Conservation (phyloP, 495 filamentous ascomycete species). For the Penicillium pulvis region DNA sequence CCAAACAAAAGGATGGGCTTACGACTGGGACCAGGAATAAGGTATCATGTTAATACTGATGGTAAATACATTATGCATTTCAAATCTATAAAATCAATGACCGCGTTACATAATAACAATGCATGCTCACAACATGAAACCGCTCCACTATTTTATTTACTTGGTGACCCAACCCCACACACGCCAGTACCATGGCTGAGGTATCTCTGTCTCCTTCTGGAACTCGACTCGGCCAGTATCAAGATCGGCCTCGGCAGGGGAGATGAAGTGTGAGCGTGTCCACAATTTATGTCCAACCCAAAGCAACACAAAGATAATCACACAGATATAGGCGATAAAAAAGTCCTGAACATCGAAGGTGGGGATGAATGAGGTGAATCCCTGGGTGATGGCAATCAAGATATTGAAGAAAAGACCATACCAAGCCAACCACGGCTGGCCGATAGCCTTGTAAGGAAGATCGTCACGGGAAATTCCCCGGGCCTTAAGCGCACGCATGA, state of each 20-base stretch:
- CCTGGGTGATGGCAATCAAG: constrained; percentile 60
- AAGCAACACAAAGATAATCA: constrained; percentile 55
- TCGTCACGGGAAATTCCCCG: constrained; percentile 50
- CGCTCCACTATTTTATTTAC: constrained; percentile 1
- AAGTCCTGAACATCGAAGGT: constrained; percentile 52
- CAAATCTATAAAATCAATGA: not conserved
- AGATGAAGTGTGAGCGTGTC: constrained; percentile 34
- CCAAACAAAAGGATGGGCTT: not conserved
- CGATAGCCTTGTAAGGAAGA: constrained; percentile 51
- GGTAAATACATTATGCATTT: constrained; percentile 1
- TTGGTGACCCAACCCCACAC: constrained; percentile 31
- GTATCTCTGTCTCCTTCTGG: constrained; percentile 29
- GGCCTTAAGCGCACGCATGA: constrained; percentile 54
- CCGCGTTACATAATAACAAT: not conserved
- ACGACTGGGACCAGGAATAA: not conserved
- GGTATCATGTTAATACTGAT: not conserved
- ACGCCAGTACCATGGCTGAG: constrained; percentile 30
- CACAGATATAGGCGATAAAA: constrained; percentile 54
- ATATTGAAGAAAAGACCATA: constrained; percentile 60
- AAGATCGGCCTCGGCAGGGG: constrained; percentile 40
- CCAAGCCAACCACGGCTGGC: constrained; percentile 53
- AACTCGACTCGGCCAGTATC: constrained; percentile 40
- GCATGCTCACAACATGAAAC: not conserved
- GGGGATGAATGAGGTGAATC: constrained; percentile 62
- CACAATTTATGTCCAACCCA: constrained; percentile 54